Percentiles rank a stretch among this genome's conserved stretches.
These are phyloP conservation scores for Aspergillus ostianus DNA, from an alignment of 495 filamentous ascomycete species.

Conservation along the genomic window DNA sequence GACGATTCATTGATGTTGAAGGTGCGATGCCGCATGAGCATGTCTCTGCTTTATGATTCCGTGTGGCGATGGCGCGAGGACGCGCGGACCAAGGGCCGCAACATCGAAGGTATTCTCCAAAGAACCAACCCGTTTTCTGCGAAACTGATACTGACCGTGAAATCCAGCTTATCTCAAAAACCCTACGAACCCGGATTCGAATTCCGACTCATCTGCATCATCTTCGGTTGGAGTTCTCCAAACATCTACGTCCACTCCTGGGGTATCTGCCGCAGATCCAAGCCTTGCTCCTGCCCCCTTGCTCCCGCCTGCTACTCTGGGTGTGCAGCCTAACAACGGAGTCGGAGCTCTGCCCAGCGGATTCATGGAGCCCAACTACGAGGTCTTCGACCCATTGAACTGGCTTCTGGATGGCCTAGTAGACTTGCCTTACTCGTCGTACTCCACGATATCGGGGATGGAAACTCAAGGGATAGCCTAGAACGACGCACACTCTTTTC, in stretches of 20 bases:
- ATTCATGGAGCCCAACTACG: constrained; percentile 67
- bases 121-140: neutral
- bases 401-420: constrained; percentile 86
- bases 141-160: neutral
- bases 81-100: constrained; percentile 73
- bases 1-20: constrained; percentile 79
- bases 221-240: constrained; percentile 46
- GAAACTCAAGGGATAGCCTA: constrained; percentile 41
- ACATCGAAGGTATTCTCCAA: constrained; percentile 66
- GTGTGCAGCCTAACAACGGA: constrained; percentile 30
- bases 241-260: constrained; percentile 35
- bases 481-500: neutral
- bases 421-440: constrained; percentile 68
- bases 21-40: constrained; percentile 86
- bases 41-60: constrained; percentile 89
- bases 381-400: constrained; percentile 84
- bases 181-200: constrained; percentile 81
- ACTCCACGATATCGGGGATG: constrained; percentile 40
- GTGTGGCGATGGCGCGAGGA: constrained; percentile 94
- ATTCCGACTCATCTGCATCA: constrained; percentile 68
- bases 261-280: constrained; percentile 39
- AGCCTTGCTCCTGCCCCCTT: constrained; percentile 48
- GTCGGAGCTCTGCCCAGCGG: constrained; percentile 48
- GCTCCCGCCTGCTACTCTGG: constrained; percentile 35
- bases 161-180: constrained; percentile 70